Evolutionary conservation across 129 eudicot species (phyloP).

Genomic region (Centrapalus pauciflorus): DNA sequence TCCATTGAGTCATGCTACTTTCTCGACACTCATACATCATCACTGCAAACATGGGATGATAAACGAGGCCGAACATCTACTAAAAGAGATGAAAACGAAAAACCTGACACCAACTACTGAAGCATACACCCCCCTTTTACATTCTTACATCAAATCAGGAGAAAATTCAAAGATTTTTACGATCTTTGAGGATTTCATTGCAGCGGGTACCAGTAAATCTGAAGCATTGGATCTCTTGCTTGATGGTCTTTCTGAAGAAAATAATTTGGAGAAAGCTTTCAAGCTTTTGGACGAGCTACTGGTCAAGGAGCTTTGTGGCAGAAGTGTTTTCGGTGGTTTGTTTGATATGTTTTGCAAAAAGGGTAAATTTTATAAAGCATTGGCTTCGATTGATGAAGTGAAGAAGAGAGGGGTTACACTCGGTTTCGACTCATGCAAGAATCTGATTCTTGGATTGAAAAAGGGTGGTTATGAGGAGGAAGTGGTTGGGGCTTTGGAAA

Average conservation of each 20-base stretch:
- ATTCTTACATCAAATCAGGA: conserved; percentile 30
- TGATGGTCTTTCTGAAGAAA: conserved; percentile 28
- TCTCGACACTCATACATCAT: conserved; percentile 22
- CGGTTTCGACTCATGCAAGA: conserved; percentile 44
- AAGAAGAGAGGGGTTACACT: conserved; percentile 51
- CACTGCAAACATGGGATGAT: conserved; percentile 29
- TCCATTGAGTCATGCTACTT: conserved; percentile 16
- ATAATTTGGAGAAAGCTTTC: conserved; percentile 26
- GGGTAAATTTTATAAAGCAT: conserved; percentile 27
- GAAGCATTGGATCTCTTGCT: conserved; percentile 20
- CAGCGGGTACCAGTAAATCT: conserved; percentile 12
- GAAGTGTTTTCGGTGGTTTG: conserved; percentile 7
- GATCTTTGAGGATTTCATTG: conserved; percentile 19
- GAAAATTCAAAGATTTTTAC: conserved; percentile 21
- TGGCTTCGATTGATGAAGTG: conserved; percentile 42
- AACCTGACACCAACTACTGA: conserved; percentile 4
- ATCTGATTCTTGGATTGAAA: conserved; percentile 34
- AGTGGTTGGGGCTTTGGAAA: conserved; percentile 32
- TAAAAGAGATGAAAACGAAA: conserved; percentile 23
- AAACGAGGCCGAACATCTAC: conserved; percentile 21
- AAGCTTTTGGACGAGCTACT: conserved; percentile 12
- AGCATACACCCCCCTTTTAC: conserved; percentile 34
- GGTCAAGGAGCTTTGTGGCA: conserved; percentile 30
- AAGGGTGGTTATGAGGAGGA: conserved; percentile 41
- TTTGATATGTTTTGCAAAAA: conserved; percentile 14